Base-by-base conservation (phyloP, 2,329 filamentous ascomycete genomes). In the Fusarium sulawesiense region DNA sequence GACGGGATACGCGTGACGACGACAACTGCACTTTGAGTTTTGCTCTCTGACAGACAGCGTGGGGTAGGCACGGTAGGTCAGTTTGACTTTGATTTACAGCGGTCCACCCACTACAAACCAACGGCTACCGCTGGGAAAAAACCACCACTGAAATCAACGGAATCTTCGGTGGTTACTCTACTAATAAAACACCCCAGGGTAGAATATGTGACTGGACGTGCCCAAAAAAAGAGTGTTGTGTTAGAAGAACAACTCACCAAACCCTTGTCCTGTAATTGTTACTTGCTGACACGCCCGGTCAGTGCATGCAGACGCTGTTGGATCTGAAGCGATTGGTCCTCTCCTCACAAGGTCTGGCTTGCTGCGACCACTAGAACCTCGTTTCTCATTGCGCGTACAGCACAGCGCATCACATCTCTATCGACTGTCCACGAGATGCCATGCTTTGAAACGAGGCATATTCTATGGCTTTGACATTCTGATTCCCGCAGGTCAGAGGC, bases 101-200 rank as follows among this genome's bases (percentile, higher is more conserved):
- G 37, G 27, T 30, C 51, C 68, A 50, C 68, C 68, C 68, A 51
- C 68, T 58, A 57, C 49, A 29, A 56, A 34, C 47, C 60, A 70
- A 71, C 59, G 50, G 56, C 29, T 54, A 48, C 50, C 34, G 56
- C 50, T 44, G 37, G 42, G 37, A 23, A 58, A 55, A 56, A 54
- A 47, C 54, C 54, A 50, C 56, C 66, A 44, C 64, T 70, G 25
- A 66, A 59, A 53, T 9, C 41, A n/a, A 30, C 67, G 53, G 66
- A 56, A 48, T 55, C 23, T 29, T 61, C 60, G 60, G 29, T 27
- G 27, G 27, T 1, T 27, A 27, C 23, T 21, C 21, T 30, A 30
- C 46, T 70, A 70, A 70, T 66, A 70, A 63, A 70, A 68, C 67
- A 60, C 60, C 67, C 67, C 64, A 54, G 56, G 66, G 60, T 50